Evolutionary conservation across 495 filamentous ascomycete genomes (phyloP).

Genomic region (Neurospora cerealis): DNA sequence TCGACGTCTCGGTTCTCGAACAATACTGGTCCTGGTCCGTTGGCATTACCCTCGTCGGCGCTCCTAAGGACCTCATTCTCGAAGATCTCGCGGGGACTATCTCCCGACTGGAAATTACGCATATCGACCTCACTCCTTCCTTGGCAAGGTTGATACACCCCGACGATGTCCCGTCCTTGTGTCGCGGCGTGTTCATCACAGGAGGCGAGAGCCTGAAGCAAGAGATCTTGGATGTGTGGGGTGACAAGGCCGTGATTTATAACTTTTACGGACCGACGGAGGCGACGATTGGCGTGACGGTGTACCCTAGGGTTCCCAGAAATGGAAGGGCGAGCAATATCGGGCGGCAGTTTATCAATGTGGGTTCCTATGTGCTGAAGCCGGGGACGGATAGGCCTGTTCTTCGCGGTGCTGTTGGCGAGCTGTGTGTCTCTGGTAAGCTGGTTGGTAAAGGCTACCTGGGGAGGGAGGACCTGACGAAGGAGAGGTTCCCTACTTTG

Average conservation of each 20-base stretch:
- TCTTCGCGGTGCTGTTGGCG: conserved; percentile 69
- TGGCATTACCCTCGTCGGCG: conserved; percentile 69
- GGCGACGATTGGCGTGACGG: conserved; percentile 78
- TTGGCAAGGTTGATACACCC: conserved; percentile 51
- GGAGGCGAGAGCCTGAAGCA: conserved; percentile 64
- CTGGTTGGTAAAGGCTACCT: conserved; percentile 84
- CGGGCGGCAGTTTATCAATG: conserved; percentile 71
- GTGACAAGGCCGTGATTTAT: conserved; percentile 52
- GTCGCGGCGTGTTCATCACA: conserved; percentile 64
- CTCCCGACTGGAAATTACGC: conserved; percentile 61
- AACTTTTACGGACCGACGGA: conserved; percentile 83
- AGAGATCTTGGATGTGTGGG: conserved; percentile 65
- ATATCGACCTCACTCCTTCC: conserved; percentile 73
- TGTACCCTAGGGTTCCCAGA: conserved; percentile 59
- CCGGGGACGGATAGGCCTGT: conserved; percentile 59
- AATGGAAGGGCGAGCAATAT: conserved; percentile 78
- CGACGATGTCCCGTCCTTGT: conserved; percentile 56
- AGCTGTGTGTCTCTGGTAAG: conserved; percentile 78
- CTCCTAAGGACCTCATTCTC: conserved; percentile 66
- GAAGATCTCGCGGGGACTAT: conserved; percentile 67
- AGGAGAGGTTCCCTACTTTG: conserved; percentile 51
- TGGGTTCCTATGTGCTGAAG: conserved; percentile 68
- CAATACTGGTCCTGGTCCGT: conserved; percentile 87
- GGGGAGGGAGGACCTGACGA: conserved; percentile 60
- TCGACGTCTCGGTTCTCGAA: conserved; percentile 80